Evolutionary conservation across 805 yeast genomes (phyloP).

Genomic region (Nakazawaea ishiwadae): DNA sequence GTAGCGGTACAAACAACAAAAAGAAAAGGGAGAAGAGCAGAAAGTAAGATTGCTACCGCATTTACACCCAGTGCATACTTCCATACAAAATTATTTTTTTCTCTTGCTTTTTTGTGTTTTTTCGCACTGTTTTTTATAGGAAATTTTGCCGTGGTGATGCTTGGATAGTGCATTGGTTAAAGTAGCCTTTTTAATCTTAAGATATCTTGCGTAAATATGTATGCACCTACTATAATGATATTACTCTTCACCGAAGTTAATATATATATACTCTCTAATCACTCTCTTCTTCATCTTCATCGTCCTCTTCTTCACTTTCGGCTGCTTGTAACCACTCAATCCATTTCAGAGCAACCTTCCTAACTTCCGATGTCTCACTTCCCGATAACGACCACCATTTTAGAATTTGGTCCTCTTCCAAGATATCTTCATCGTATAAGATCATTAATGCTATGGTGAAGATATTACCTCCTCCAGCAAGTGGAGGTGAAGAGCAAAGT

Average conservation of each 20-base stretch:
- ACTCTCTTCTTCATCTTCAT: slow-evolving; percentile 19
- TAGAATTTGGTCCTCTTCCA: slow-evolving; percentile 76
- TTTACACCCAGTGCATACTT: no score
- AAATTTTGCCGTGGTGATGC: neutral
- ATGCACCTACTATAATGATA: no score
- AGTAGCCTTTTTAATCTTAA: neutral
- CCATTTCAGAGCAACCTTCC: slow-evolving; percentile 60
- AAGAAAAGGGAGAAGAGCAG: no score
- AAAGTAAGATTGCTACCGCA: no score
- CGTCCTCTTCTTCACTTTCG: slow-evolving; percentile 49
- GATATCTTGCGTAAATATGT: no score
- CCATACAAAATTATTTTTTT: no score
- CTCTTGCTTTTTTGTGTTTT: no score
- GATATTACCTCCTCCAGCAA: slow-evolving; percentile 44
- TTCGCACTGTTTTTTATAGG: neutral
- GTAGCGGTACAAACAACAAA: no score
- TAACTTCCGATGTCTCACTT: slow-evolving; percentile 39
- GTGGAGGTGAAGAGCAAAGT: slow-evolving; percentile 36
- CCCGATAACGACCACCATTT: slow-evolving; percentile 71
- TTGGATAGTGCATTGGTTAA: neutral
- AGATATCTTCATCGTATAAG: slow-evolving; percentile 75
- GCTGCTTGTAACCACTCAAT: slow-evolving; percentile 86
- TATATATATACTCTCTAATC: neutral
- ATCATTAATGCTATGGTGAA: slow-evolving; percentile 49
- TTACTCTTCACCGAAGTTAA: no score